These are phyloP conservation scores for Phytophthora constricta DNA, from an alignment of 352 stramenopile species.

Conservation along the genomic window DNA sequence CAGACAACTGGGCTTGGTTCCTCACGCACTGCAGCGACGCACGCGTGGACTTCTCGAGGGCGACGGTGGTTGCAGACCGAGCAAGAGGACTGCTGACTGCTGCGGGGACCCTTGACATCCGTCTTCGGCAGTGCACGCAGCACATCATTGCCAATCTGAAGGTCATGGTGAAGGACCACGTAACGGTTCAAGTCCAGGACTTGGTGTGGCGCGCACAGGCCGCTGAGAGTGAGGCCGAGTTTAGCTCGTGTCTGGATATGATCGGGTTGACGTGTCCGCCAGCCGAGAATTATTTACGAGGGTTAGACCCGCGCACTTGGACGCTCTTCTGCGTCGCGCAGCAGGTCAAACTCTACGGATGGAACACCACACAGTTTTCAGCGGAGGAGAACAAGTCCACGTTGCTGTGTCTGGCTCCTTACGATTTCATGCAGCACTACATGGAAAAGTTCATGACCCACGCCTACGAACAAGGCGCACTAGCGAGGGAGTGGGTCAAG, in stretches of 20 bases:
- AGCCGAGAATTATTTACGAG: slow-evolving; percentile 39
- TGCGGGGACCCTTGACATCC: slow-evolving; percentile 20
- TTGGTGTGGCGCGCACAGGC: slow-evolving; percentile 44
- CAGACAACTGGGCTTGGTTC: slow-evolving; percentile 39
- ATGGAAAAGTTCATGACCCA: slow-evolving; percentile 48
- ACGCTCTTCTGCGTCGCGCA: slow-evolving; percentile 37
- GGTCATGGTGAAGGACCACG: slow-evolving; percentile 37
- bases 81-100: slow-evolving; percentile 26
- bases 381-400: slow-evolving; percentile 22
- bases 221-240: slow-evolving; percentile 42
- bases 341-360: slow-evolving; percentile 39
- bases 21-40: slow-evolving; percentile 38
- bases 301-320: slow-evolving; percentile 34
- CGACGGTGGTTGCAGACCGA: slow-evolving; percentile 26
- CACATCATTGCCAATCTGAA: slow-evolving; percentile 42
- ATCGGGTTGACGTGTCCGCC: slow-evolving; percentile 42
- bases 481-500: slow-evolving; percentile 35
- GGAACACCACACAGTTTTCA: slow-evolving; percentile 37
- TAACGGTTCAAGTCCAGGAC: slow-evolving; percentile 43
- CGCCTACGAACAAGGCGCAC: slow-evolving; percentile 31
- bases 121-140: slow-evolving; percentile 34
- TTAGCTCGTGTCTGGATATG: slow-evolving; percentile 44
- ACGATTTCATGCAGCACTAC: slow-evolving; percentile 45
- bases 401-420: slow-evolving; percentile 36
- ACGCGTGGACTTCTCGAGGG: slow-evolving; percentile 32